Evolutionary conservation across 2,329 filamentous ascomycete species (phyloP), one percentile per base, ranked within the genome.

Genomic region (Claviceps humidiphila): DNA sequence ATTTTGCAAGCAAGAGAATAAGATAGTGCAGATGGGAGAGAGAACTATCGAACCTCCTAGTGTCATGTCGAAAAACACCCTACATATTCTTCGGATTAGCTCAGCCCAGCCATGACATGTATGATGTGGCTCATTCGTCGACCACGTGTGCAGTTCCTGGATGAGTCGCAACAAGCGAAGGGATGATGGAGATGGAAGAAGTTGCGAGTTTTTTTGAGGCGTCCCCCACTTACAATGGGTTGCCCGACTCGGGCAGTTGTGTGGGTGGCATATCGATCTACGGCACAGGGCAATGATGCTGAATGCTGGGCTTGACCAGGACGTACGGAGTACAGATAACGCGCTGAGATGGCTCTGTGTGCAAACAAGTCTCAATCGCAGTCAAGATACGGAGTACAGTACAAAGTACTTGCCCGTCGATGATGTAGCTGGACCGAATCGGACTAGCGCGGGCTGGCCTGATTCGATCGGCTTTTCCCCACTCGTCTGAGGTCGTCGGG

Each of bases 51-150:
- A 68, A 87, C 85, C 85, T 73, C 87, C 87, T 53, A 93, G 74
- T 4, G 86, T 86, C 55, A 89, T 79, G 67, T 89, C 85, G 68
- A 89, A 87, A 72, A 89, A 87, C 59, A 84, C 81, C 61, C 74
- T 77, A 56, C 16, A 22, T 46, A 7, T 17, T 5, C 8, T 37
- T 24, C 26, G 26, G 17, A 34, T 34, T 30, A 46, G 26, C 24
- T 30, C 7, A n/a, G 20, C 17, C 43, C n/a, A 30, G 41, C 8
- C 41, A 22, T 39, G 37, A 42, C n/a, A 9, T 20, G 22, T 22
- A 22, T 22, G 22, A 22, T 22, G 11, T n/a, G 17, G 30, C 30
- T 34, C 30, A 34, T 11, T 34, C 30, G 30, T 34, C 9, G 30
- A 34, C 9, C 30, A 34, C 9, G 30, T 26, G 20, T 17, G 17